Evolutionary conservation across 495 filamentous ascomycete genomes (phyloP).

Genomic region (Apodospora peruviana): DNA sequence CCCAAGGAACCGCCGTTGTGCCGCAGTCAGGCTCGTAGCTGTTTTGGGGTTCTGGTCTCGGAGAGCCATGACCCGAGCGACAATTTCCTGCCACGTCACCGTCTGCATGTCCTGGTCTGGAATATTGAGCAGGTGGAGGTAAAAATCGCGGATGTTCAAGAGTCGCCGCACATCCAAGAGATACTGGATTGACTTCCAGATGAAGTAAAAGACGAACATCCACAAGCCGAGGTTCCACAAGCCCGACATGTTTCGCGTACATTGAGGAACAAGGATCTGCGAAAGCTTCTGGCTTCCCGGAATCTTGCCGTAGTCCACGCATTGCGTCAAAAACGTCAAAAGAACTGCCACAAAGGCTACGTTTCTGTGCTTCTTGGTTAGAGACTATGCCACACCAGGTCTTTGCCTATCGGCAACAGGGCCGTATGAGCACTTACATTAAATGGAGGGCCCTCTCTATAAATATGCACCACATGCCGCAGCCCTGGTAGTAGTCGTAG

Average conservation of each 20-base stretch:
- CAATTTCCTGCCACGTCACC: slow-evolving; percentile 91
- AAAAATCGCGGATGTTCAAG: slow-evolving; percentile 81
- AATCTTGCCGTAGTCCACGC: slow-evolving; percentile 75
- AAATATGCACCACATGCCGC: slow-evolving; percentile 86
- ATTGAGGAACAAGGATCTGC: slow-evolving; percentile 74
- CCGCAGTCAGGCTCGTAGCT: slow-evolving; percentile 51
- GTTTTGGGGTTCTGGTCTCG: slow-evolving; percentile 84
- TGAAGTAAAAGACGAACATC: slow-evolving; percentile 84
- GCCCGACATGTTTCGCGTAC: slow-evolving; percentile 81
- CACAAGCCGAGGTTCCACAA: slow-evolving; percentile 74
- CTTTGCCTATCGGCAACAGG: not conserved
- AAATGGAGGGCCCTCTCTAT: slow-evolving; percentile 65
- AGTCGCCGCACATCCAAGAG: slow-evolving; percentile 71
- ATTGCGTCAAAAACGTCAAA: slow-evolving; percentile 78
- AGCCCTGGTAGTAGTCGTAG: slow-evolving; percentile 80
- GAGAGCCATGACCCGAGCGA: slow-evolving; percentile 79
- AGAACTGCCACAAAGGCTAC: slow-evolving; percentile 79
- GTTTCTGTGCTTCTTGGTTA: slow-evolving; percentile 29
- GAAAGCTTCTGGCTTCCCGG: slow-evolving; percentile 68
- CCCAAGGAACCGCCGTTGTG: slow-evolving; percentile 61
- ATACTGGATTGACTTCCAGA: slow-evolving; percentile 70
- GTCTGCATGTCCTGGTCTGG: slow-evolving; percentile 93
- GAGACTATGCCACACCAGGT: not conserved
- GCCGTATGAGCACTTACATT: slow-evolving; percentile 51
- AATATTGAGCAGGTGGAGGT: slow-evolving; percentile 75